A percentile compares a stretch with the other conserved stretches of the same genome.
phyloP scores from a whole-genome alignment of 768 basidiomycete genomes.

The Mycena amicta region DNA sequence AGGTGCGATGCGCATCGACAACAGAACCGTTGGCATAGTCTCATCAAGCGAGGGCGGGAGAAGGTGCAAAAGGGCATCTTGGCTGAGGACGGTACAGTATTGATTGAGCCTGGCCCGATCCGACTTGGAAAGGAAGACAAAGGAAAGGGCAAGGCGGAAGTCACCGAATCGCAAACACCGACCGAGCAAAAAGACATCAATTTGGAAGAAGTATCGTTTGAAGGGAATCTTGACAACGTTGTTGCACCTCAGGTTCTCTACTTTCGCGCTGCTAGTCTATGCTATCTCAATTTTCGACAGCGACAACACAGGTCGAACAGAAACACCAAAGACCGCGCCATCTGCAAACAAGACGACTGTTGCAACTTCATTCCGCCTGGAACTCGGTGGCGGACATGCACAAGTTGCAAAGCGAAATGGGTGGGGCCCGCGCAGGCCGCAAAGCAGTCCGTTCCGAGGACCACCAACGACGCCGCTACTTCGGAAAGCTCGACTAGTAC shows the following conservation, averaged over 20 bases:
- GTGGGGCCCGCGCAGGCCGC: too few relatives aligned
- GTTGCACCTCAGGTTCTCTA: too few relatives aligned
- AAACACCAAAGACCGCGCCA: conserved; percentile 24
- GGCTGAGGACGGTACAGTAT: conserved; percentile 22
- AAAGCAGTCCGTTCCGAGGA: too few relatives aligned
- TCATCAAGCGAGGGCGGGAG: conserved; percentile 53
- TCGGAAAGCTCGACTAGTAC: too few relatives aligned
- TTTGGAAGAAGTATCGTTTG: neutral
- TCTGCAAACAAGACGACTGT: conserved; percentile 44
- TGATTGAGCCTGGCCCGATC: conserved; percentile 14
- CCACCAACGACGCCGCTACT: too few relatives aligned
- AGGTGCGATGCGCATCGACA: conserved; percentile 58
- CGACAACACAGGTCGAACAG: conserved; percentile 13
- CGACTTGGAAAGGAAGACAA: conserved; percentile 7
- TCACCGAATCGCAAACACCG: neutral
- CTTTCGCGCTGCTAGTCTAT: too few relatives aligned
- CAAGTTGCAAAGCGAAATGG: conserved; percentile 38
- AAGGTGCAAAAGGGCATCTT: conserved; percentile 44
- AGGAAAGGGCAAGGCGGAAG: conserved; percentile 14
- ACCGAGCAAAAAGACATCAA: conserved; percentile 1
- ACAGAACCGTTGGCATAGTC: conserved; percentile 57
- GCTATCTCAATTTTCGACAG: neutral
- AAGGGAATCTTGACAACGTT: neutral
- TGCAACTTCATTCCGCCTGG: conserved; percentile 45
- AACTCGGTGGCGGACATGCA: conserved; percentile 53